Evolutionary conservation across 192 early-diverging fungal species (phyloP).

Genomic region (Rhizophagus clarus): DNA sequence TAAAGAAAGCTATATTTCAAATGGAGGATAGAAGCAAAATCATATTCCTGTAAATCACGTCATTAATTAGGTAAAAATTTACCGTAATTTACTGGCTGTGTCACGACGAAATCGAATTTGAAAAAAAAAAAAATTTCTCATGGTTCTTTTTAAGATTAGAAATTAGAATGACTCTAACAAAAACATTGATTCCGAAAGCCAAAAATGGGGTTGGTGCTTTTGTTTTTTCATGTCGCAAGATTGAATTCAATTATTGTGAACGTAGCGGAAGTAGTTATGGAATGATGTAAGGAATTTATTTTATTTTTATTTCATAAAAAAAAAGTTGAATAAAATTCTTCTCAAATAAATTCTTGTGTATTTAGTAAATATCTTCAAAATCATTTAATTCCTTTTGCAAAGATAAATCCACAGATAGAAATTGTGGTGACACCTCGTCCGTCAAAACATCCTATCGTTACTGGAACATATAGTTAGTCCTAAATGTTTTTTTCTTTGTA

Average conservation of each 20-base stretch:
- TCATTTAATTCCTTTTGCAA: slow-evolving; percentile 60
- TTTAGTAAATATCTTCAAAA: slow-evolving; percentile 69
- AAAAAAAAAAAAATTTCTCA: too few species aligned
- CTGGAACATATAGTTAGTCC: slow-evolving; percentile 66
- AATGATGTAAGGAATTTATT: slow-evolving; percentile 57
- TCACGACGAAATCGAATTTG: too few species aligned
- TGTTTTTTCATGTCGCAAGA: slow-evolving; percentile 73
- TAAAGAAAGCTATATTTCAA: too few species aligned
- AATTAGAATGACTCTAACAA: not conserved
- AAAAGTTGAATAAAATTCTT: not conserved
- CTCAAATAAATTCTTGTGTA: not conserved
- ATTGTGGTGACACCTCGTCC: slow-evolving; percentile 73
- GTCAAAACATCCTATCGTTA: slow-evolving; percentile 71
- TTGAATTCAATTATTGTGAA: slow-evolving; percentile 86
- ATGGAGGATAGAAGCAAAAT: too few species aligned
- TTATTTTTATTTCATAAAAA: slow-evolving; percentile 5
- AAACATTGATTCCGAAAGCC: slow-evolving; percentile 31
- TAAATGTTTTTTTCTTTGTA: not conserved
- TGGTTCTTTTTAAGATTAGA: not conserved
- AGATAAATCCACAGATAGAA: slow-evolving; percentile 78
- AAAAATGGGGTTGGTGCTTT: slow-evolving; percentile 78
- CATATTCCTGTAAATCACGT: too few species aligned
- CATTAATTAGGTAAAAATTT: too few species aligned
- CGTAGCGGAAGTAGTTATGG: slow-evolving; percentile 75
- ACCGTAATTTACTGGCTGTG: too few species aligned